Evolutionary conservation across 768 basidiomycete genomes (phyloP).

Genomic region (Tylopilus plumbeoviolaceoides): DNA sequence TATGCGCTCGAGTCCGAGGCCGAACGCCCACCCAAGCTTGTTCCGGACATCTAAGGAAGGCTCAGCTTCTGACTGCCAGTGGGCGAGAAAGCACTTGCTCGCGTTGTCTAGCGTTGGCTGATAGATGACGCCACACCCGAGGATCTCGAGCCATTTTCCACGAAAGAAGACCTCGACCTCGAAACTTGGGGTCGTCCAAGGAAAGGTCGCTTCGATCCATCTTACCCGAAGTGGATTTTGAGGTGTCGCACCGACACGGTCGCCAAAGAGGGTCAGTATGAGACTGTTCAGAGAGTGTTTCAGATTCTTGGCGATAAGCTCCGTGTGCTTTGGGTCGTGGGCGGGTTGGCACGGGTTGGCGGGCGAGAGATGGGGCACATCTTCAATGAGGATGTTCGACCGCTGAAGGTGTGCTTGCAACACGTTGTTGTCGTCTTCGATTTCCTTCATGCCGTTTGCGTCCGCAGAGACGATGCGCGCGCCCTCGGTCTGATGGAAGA

Average conservation of each 20-base stretch:
- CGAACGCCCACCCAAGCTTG: slow-evolving; percentile 97
- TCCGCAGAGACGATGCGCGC: slow-evolving; percentile 74
- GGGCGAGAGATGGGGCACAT: slow-evolving; percentile 67
- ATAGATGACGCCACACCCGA: slow-evolving; percentile 88
- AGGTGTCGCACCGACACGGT: slow-evolving; percentile 42
- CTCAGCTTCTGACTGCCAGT: slow-evolving; percentile 8
- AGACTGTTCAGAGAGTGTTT: slow-evolving; percentile 88
- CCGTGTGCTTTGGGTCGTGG: slow-evolving; percentile 72
- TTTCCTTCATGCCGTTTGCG: slow-evolving; percentile 50
- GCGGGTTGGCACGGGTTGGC: slow-evolving; percentile 77
- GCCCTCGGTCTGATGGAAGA: slow-evolving; percentile 98
- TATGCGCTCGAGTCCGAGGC: slow-evolving; percentile 93
- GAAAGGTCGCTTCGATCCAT: slow-evolving; percentile 98
- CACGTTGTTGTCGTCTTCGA: slow-evolving; percentile 67
- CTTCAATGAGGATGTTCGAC: slow-evolving; percentile 83
- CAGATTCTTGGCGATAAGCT: slow-evolving; percentile 75
- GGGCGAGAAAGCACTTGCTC: slow-evolving; percentile 47
- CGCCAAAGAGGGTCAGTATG: slow-evolving; percentile 78
- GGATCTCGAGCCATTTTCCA: slow-evolving; percentile 95
- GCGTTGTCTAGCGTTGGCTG: slow-evolving; percentile 87
- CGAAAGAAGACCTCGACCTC: slow-evolving; percentile 97
- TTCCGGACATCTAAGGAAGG: slow-evolving; percentile 55
- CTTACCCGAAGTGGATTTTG: slow-evolving; percentile 79
- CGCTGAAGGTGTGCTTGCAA: slow-evolving; percentile 56
- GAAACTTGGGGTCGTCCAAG: slow-evolving; percentile 96